Percentiles rank a stretch among this genome's conserved stretches.
These are phyloP conservation scores for Triticum aestivum DNA, from an alignment of 176 grass and related monocot genomes.

Conservation along the genomic window DNA sequence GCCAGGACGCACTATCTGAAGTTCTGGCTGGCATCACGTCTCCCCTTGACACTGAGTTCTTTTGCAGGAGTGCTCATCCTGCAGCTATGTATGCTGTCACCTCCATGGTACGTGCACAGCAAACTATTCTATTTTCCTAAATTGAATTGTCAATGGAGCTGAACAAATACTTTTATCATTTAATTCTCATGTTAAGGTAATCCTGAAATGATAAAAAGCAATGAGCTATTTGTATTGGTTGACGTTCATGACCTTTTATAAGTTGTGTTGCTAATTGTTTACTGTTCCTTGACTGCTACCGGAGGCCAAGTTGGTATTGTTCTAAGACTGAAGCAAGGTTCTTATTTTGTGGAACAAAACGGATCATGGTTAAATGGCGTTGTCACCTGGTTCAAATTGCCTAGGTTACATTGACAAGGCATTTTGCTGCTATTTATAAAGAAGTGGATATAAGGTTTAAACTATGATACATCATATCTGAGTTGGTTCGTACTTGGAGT, in stretches of 20 bases:
- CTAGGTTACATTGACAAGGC: neutral
- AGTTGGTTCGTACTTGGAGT: neutral
- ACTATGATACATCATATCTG: neutral
- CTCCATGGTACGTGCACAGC: slow-evolving; percentile 15
- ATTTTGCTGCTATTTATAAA: neutral
- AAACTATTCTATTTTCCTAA: neutral
- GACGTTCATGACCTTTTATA: neutral
- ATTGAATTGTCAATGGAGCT: neutral
- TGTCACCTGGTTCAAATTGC: neutral
- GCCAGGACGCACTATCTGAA: slow-evolving; percentile 4
- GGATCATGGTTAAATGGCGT: neutral
- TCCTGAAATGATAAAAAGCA: neutral
- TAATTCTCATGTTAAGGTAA: neutral
- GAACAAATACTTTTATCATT: neutral
- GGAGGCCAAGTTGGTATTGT: neutral
- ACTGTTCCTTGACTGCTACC: neutral
- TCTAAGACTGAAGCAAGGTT: neutral
- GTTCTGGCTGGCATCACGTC: slow-evolving; percentile 8
- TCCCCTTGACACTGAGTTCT: slow-evolving; percentile 20
- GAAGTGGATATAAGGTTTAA: neutral
- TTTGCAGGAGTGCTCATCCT: neutral
- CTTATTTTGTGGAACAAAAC: neutral
- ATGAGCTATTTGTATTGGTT: neutral
- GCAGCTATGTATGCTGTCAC: neutral
- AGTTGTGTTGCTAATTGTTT: neutral